Conservation (phyloP, 768 basidiomycete species). For the Hericium erinaceus region DNA sequence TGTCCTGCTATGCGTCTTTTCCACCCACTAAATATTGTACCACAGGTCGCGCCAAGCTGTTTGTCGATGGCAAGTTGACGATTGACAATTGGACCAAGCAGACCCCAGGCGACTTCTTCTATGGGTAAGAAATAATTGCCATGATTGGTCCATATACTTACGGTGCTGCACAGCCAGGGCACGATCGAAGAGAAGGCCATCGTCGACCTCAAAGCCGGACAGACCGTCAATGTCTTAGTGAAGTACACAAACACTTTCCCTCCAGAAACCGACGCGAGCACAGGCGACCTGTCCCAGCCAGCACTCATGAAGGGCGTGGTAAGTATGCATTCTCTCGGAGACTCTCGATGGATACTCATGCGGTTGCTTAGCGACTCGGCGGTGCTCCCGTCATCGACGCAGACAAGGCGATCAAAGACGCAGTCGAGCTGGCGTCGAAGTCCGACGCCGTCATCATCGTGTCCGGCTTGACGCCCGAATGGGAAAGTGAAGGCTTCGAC, state of each 20-base stretch:
- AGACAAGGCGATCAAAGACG: conserved; percentile 45
- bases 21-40: conserved; percentile 8
- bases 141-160: background rate
- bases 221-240: conserved; percentile 44
- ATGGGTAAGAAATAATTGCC: conserved; percentile 34
- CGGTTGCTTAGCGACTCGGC: conserved; percentile 44
- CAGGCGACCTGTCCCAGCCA: conserved; percentile 44
- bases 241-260: conserved; percentile 57
- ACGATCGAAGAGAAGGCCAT: conserved; percentile 54
- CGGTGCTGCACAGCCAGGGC: conserved; percentile 36
- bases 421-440: conserved; percentile 42
- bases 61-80: conserved; percentile 44
- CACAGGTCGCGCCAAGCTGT: conserved; percentile 50
- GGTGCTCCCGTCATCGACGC: conserved; percentile 54
- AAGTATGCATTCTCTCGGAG: conserved; percentile 13
- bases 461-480: conserved; percentile 57
- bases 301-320: conserved; percentile 65
- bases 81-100: conserved; percentile 71
- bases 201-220: conserved; percentile 35
- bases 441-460: conserved; percentile 51
- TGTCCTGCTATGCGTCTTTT: background rate
- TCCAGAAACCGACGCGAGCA: conserved; percentile 28
- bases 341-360: too few relatives aligned
- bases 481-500: conserved; percentile 73
- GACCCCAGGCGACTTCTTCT: conserved; percentile 59